Evolutionary conservation across 2,329 filamentous ascomycete species (phyloP).

Genomic region (Paraphaeosphaeria minitans): DNA sequence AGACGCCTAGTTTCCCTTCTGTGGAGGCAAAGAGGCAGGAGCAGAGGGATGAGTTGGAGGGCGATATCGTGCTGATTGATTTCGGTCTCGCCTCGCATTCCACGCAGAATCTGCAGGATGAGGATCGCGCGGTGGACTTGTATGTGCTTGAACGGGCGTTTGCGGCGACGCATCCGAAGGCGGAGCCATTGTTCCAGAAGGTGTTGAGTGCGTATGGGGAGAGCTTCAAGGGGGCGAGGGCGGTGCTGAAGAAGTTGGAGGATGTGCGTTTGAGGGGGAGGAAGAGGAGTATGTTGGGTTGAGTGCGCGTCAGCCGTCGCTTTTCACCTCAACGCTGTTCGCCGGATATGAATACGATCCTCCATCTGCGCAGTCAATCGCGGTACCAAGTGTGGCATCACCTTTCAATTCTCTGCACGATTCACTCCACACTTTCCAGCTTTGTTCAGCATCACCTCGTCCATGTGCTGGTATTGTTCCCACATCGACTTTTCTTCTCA

Average conservation of each 20-base stretch:
- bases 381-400: too few species aligned
- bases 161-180: conserved; percentile 88
- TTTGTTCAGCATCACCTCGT: neutral
- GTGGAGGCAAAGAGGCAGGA: conserved; percentile 12
- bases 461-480: neutral
- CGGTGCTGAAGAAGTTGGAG: conserved; percentile 80
- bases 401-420: too few species aligned
- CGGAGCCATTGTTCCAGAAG: conserved; percentile 75
- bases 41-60: conserved; percentile 52
- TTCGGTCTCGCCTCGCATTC: conserved; percentile 73
- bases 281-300: conserved; percentile 97
- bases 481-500: neutral
- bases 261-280: conserved; percentile 92
- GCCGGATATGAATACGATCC: too few species aligned
- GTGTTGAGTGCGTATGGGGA: conserved; percentile 75
- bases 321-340: too few species aligned
- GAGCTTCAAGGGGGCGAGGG: conserved; percentile 74
- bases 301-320: neutral
- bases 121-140: conserved; percentile 93
- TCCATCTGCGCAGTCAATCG: too few species aligned
- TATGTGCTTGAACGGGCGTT: conserved; percentile 96
- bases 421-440: neutral
- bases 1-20: conserved; percentile 1
- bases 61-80: conserved; percentile 89
- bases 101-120: conserved; percentile 78